Percentiles rank a stretch among this genome's conserved stretches.
Conservation (phyloP, 768 basidiomycete genomes). For the Chalciporus pseudorubinellus region DNA sequence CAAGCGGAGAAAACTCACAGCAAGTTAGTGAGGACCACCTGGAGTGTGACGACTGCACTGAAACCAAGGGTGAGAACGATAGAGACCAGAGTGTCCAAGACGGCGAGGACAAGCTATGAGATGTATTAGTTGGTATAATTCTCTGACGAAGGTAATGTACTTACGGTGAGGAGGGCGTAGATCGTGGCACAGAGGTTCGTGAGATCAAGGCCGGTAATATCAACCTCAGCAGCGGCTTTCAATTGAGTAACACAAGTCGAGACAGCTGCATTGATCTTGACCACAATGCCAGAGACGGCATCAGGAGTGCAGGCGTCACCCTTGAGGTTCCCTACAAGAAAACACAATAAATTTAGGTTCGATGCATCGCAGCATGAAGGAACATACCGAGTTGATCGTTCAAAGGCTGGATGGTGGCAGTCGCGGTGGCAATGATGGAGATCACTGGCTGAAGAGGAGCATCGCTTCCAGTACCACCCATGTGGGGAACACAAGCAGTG, state of each 20-base stretch:
- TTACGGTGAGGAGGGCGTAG: conserved; percentile 4
- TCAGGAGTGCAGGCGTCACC: conserved; percentile 8
- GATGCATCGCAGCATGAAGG: fast-evolving
- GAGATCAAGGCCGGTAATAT: conserved; percentile 11
- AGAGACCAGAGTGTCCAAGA: background rate
- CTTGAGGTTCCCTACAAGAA: background rate
- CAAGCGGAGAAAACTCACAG: conserved; percentile 8
- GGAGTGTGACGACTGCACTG: background rate
- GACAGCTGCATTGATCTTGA: conserved; percentile 11
- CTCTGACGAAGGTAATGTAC: background rate
- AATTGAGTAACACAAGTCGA: conserved; percentile 7
- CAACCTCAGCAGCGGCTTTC: conserved; percentile 3
- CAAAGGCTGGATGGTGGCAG: conserved; percentile 3
- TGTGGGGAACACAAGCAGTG: conserved; percentile 4
- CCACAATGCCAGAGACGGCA: conserved; percentile 6
- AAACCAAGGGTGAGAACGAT: background rate
- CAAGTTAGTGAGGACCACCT: background rate
- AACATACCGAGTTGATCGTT: conserved; percentile 8
- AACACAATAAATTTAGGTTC: background rate
- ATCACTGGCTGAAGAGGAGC: conserved; percentile 13
- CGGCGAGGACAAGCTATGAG: conserved; percentile 2
- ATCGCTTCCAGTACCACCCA: conserved; percentile 4
- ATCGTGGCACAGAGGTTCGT: conserved; percentile 2
- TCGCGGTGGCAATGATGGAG: conserved; percentile 11
- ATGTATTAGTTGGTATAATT: no score